phyloP scores from a whole-genome alignment of 495 filamentous ascomycete genomes.

The Oleoguttula mirabilis region DNA sequence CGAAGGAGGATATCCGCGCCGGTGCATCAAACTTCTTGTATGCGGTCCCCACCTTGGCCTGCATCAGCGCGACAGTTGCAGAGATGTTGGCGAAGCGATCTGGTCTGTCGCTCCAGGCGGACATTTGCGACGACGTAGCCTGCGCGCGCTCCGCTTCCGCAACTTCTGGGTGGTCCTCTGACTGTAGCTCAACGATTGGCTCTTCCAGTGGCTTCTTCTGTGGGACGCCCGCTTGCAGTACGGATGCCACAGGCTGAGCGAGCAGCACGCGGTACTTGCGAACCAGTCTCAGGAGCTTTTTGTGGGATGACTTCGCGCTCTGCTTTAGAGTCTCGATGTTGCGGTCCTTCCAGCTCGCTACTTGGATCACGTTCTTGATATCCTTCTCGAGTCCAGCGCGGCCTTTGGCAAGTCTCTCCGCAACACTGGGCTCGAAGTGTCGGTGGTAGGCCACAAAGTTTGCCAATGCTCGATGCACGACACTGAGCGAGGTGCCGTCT shows the following conservation, averaged over 20 bases:
- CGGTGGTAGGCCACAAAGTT: slow-evolving; percentile 67
- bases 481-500: slow-evolving; percentile 42
- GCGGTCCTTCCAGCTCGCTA: slow-evolving; percentile 93
- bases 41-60: slow-evolving; percentile 27
- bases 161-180: not conserved
- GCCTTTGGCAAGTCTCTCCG: slow-evolving; percentile 49
- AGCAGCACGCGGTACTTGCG: slow-evolving; percentile 72
- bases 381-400: slow-evolving; percentile 63
- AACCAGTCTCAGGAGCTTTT: slow-evolving; percentile 82
- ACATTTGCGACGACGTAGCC: not conserved
- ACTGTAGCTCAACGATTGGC: not conserved
- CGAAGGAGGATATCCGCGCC: not conserved
- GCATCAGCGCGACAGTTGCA: slow-evolving; percentile 53
- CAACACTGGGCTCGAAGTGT: slow-evolving; percentile 52
- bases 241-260: slow-evolving; percentile 45
- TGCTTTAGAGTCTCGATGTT: slow-evolving; percentile 81
- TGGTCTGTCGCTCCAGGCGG: slow-evolving; percentile 1
- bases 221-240: slow-evolving; percentile 5
- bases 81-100: slow-evolving; percentile 26
- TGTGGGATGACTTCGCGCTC: slow-evolving; percentile 78
- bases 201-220: not conserved
- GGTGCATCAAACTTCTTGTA: not conserved
- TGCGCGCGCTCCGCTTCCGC: not conserved
- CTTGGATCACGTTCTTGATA: slow-evolving; percentile 72
- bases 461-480: slow-evolving; percentile 47